Evolutionary conservation across 306 rosid genomes (phyloP).

Genomic region (Phaseolus lunatus): DNA sequence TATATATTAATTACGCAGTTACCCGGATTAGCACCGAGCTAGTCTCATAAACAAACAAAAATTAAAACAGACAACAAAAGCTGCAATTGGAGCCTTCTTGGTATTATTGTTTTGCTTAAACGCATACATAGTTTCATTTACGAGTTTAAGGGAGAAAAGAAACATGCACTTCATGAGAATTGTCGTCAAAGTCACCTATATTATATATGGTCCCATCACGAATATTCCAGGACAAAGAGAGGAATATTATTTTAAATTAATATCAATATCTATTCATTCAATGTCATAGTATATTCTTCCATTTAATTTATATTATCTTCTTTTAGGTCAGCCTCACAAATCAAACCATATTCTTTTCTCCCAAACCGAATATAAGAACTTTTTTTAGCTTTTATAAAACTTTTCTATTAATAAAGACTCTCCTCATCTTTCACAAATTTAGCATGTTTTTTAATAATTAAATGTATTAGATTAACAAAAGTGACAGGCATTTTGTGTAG

Average conservation of each 20-base stretch:
- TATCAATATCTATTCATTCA: conserved; percentile 30
- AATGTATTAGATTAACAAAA: background rate
- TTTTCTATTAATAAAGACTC: too few species aligned
- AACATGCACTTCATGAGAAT: background rate
- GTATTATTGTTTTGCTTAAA: background rate
- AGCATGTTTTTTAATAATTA: too few species aligned
- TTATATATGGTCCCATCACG: conserved; percentile 47
- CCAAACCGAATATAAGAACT: conserved; percentile 23
- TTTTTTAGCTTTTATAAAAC: too few species aligned
- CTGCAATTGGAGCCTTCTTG: conserved; percentile 39
- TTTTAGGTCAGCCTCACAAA: conserved; percentile 17
- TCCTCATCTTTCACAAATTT: too few species aligned
- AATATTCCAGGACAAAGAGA: conserved; percentile 53
- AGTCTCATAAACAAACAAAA: background rate
- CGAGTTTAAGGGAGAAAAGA: background rate
- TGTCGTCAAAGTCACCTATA: conserved; percentile 33
- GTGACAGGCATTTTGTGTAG: background rate
- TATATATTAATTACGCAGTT: background rate
- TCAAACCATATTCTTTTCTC: conserved; percentile 38
- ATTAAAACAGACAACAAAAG: conserved; percentile 22
- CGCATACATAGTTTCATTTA: background rate
- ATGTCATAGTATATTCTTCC: conserved; percentile 57
- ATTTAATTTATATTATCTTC: conserved; percentile 56
- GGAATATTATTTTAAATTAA: conserved; percentile 13
- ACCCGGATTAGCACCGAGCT: too few species aligned